A percentile compares a stretch with the other conserved stretches of the same genome.
Evolutionary conservation across 768 basidiomycete species (phyloP).

Genomic region (Amanita rubescens): DNA sequence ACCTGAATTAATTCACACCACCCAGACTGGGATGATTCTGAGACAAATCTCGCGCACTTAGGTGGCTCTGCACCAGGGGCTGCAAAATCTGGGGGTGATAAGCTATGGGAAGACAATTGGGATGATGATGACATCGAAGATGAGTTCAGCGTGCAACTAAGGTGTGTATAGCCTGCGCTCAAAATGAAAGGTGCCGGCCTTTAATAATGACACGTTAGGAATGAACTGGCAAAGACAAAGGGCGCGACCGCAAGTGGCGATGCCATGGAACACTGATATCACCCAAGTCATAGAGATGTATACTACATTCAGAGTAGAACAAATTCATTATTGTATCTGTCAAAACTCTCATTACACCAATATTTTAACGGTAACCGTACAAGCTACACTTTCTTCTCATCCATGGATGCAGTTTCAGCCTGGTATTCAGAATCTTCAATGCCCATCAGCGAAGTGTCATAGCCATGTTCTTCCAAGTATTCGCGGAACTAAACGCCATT

Average conservation of each 20-base stretch:
- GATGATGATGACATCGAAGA: constrained; percentile 99
- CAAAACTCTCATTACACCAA: constrained; percentile 10
- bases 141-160: constrained; percentile 90
- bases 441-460: constrained; percentile 73
- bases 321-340: background rate
- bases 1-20: background rate
- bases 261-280: constrained; percentile 47
- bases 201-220: constrained; percentile 28
- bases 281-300: background rate
- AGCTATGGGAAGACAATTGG: constrained; percentile 99
- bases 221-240: constrained; percentile 57
- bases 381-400: constrained; percentile 16
- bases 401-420: constrained; percentile 16
- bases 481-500: constrained; percentile 56
- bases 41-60: constrained; percentile 76
- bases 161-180: constrained; percentile 47
- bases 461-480: constrained; percentile 75
- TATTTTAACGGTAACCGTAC: too few species aligned
- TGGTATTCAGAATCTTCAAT: constrained; percentile 21
- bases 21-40: constrained; percentile 81
- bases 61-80: constrained; percentile 66
- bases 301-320: background rate
- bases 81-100: constrained; percentile 77
- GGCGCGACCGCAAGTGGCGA: constrained; percentile 29
- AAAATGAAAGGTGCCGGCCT: background rate